Evolutionary conservation across 768 basidiomycete genomes (phyloP).

Genomic region (Boletus rex-veris): DNA sequence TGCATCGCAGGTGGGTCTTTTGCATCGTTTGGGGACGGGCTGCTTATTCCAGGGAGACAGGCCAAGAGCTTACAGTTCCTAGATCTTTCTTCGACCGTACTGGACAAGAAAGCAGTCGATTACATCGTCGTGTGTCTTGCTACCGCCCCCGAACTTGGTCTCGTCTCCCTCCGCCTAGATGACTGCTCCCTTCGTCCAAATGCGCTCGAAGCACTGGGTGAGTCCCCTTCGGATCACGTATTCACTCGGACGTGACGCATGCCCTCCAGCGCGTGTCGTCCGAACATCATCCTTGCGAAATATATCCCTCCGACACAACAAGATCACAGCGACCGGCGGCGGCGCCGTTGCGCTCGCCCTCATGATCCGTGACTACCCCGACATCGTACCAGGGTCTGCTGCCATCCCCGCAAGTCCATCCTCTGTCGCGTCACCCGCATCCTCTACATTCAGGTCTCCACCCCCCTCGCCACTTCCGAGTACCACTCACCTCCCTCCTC

Average conservation of each 20-base stretch:
- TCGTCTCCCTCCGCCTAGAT: conserved; percentile 83
- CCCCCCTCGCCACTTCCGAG: conserved; percentile 33
- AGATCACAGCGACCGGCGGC: conserved; percentile 78
- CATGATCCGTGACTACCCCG: conserved; percentile 96
- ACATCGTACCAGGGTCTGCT: conserved; percentile 47
- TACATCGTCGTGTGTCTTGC: conserved; percentile 70
- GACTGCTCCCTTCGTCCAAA: conserved; percentile 75
- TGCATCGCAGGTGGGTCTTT: conserved; percentile 54
- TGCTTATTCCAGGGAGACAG: conserved; percentile 36
- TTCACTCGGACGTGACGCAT: neutral
- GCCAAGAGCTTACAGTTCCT: conserved; percentile 78
- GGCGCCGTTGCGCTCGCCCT: conserved; percentile 90
- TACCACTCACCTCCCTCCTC: conserved; percentile 16
- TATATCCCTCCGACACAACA: conserved; percentile 86
- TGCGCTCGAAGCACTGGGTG: conserved; percentile 78
- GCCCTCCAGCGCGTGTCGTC: conserved; percentile 64
- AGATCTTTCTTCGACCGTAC: conserved; percentile 79
- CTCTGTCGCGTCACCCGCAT: conserved; percentile 9
- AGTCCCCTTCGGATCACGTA: conserved; percentile 25
- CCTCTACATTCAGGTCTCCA: conserved; percentile 29
- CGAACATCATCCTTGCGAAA: conserved; percentile 82
- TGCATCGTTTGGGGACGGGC: too few relatives aligned
- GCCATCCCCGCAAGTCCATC: neutral
- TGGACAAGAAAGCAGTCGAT: conserved; percentile 85
- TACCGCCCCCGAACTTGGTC: conserved; percentile 35